A percentile compares a stretch with the other conserved stretches of the same genome.
phyloP scores from a whole-genome alignment of 2,329 filamentous ascomycete species.

The Ceratocystis papillata region DNA sequence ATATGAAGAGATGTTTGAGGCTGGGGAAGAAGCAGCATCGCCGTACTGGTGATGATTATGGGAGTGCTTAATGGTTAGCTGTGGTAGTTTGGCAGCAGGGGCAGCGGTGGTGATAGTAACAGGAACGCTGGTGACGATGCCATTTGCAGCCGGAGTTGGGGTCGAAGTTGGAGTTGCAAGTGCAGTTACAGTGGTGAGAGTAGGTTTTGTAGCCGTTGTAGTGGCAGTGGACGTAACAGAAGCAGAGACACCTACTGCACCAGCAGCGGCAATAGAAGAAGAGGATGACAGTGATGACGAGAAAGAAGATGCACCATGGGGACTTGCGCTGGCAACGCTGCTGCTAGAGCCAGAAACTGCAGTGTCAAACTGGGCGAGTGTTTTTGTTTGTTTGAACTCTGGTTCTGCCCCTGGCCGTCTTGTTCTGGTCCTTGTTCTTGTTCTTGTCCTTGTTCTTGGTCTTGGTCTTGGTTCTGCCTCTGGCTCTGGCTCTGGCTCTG shows the following conservation, averaged over 20 bases:
- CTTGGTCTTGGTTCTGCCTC: background rate
- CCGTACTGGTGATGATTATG: background rate
- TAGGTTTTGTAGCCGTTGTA: background rate
- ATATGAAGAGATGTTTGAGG: background rate
- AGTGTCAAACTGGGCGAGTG: constrained; percentile 1
- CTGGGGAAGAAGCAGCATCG: constrained; percentile 4
- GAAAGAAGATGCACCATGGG: no score
- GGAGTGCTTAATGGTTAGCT: background rate
- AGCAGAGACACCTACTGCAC: background rate
- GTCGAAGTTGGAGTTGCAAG: no score
- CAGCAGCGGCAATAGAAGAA: background rate
- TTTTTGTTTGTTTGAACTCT: constrained; percentile 4
- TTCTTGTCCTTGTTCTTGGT: background rate
- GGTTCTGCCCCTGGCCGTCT: background rate
- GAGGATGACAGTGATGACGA: background rate
- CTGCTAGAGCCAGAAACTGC: background rate
- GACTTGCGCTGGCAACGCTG: background rate
- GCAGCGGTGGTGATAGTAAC: background rate
- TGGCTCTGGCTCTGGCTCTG: background rate
- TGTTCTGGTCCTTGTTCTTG: background rate
- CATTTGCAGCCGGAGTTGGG: background rate
- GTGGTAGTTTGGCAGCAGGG: background rate
- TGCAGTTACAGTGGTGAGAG: background rate
- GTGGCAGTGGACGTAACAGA: background rate
- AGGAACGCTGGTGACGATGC: background rate